Percentiles rank a stretch among this genome's conserved stretches.
Evolutionary conservation across 164 flowering plant genomes (phyloP).

Genomic region (Warburgia ugandensis): DNA sequence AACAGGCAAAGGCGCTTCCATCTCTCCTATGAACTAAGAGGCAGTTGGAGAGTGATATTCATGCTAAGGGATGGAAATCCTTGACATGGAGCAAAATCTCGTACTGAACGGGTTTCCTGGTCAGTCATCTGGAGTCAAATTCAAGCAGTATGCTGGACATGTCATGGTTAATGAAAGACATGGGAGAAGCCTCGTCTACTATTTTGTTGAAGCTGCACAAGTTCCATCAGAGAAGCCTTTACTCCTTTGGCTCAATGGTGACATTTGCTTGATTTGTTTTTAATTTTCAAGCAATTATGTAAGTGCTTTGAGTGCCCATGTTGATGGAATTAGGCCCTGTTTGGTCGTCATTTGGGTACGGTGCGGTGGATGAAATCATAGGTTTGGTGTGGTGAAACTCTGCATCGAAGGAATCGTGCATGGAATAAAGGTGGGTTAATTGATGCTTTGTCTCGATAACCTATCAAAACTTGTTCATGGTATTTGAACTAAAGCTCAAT

Average conservation of each 20-base stretch:
- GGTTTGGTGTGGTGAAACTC: constrained; percentile 6
- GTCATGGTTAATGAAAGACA: constrained; percentile 13
- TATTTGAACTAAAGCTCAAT: too few relatives aligned
- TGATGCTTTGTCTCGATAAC: too few relatives aligned
- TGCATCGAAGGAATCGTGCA: neutral
- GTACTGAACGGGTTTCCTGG: constrained; percentile 19
- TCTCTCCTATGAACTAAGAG: constrained; percentile 5
- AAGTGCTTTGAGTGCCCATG: neutral
- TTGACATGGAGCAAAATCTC: constrained; percentile 13
- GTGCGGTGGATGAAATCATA: constrained; percentile 5
- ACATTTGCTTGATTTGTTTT: neutral
- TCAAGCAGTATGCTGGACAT: constrained; percentile 26
- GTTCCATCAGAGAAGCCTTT: constrained; percentile 25
- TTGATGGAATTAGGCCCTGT: neutral
- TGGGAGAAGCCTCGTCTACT: constrained; percentile 23
- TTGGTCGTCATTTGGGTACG: constrained; percentile 6
- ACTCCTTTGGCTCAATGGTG: constrained; percentile 29
- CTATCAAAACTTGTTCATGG: too few relatives aligned
- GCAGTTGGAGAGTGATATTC: neutral
- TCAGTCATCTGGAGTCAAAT: constrained; percentile 15
- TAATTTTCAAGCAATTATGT: too few relatives aligned
- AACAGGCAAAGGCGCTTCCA: constrained; percentile 10
- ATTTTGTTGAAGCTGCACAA: constrained; percentile 22
- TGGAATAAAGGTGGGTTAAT: constrained; percentile 4
- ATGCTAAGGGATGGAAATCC: too few relatives aligned